Evolutionary conservation across 352 stramenopile genomes (phyloP).

Genomic region (Sclerospora graminicola): DNA sequence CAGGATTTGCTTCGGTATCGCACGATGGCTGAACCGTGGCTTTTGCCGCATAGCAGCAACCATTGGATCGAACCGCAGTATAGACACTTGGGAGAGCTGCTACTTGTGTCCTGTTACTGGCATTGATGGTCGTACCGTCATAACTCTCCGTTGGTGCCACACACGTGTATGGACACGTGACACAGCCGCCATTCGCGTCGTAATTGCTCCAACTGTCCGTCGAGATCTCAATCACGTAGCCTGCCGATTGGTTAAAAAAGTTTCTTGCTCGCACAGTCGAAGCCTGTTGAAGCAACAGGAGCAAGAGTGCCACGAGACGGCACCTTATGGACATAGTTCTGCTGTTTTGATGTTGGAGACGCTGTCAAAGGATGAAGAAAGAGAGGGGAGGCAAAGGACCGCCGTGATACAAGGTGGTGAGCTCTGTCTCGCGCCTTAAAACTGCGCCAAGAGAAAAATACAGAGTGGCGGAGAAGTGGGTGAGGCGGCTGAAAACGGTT

Average conservation of each 20-base stretch:
- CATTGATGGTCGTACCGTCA: conserved; percentile 71
- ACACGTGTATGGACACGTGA: conserved; percentile 83
- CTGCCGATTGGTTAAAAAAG: conserved; percentile 60
- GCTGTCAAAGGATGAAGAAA: neutral
- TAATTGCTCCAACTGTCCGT: conserved; percentile 80
- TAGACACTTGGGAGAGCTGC: conserved; percentile 66
- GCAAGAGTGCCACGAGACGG: conserved; percentile 4
- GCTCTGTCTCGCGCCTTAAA: conserved; percentile 13
- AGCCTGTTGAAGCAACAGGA: conserved; percentile 15
- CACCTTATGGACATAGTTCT: conserved; percentile 5
- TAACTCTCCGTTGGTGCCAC: conserved; percentile 59
- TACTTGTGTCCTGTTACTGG: conserved; percentile 64
- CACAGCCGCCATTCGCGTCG: conserved; percentile 64
- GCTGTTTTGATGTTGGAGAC: no score
- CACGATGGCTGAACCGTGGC: conserved; percentile 51
- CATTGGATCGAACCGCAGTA: conserved; percentile 48
- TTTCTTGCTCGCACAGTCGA: conserved; percentile 17
- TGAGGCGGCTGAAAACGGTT: conserved; percentile 16
- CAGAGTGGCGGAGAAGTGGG: conserved; percentile 13
- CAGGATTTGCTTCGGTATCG: conserved; percentile 44
- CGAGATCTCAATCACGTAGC: conserved; percentile 59
- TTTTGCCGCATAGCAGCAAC: conserved; percentile 70
- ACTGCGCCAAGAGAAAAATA: conserved; percentile 27
- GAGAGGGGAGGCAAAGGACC: neutral
- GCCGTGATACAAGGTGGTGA: conserved; percentile 7